phyloP scores from a whole-genome alignment of 192 early-diverging fungal genomes.

The Linnemannia zychae region DNA sequence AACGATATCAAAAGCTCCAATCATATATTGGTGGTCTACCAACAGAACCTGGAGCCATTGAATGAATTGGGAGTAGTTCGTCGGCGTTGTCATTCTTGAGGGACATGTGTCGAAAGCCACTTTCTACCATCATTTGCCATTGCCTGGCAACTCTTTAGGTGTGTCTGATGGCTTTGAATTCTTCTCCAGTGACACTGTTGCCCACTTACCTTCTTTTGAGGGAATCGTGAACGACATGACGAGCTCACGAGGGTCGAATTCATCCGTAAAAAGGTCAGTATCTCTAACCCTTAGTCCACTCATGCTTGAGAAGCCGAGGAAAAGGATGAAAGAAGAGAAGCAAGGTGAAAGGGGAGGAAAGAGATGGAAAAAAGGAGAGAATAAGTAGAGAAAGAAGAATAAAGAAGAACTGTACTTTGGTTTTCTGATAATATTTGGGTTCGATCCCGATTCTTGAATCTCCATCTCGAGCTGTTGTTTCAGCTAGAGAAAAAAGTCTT shows the following conservation, averaged over 20 bases:
- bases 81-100: conserved; percentile 17
- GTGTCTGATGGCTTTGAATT: conserved; percentile 19
- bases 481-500: too few species aligned
- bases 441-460: background rate
- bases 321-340: background rate
- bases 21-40: conserved; percentile 20
- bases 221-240: conserved; percentile 13
- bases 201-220: conserved; percentile 4
- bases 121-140: conserved; percentile 2
- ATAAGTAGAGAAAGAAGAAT: background rate
- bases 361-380: background rate
- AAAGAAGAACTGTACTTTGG: background rate
- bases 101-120: background rate
- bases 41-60: conserved; percentile 3
- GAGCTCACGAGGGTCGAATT: conserved; percentile 24
- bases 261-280: conserved; percentile 1
- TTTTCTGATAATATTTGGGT: background rate
- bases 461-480: background rate
- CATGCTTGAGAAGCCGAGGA: background rate
- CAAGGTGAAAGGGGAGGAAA: background rate
- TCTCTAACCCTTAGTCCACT: conserved; percentile 14
- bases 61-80: conserved; percentile 17
- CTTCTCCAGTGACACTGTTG: background rate
- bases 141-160: conserved; percentile 17
- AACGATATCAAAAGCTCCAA: conserved; percentile 26